Base-by-base conservation (phyloP, 2,329 filamentous ascomycete genomes). In the Ophiostoma tasmaniense region DNA sequence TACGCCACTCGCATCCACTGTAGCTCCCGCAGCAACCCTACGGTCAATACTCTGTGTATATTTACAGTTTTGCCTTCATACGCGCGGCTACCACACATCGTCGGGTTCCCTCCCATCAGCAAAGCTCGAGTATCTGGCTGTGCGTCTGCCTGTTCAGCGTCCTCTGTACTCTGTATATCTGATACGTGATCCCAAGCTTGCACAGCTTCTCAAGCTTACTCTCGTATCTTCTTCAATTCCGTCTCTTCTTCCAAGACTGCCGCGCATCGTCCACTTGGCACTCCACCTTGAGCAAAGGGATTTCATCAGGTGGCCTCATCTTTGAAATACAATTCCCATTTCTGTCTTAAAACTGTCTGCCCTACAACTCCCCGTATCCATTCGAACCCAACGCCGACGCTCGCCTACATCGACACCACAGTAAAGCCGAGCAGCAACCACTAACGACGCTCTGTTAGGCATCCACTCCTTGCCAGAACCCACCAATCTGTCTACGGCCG, bases 401-500 rank as follows among this genome's bases (percentile, higher is more conserved):
- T 33, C 28, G 14, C 28, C 59, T 17, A 35, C 59, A 22, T 62
- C 30, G 59, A 37, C 17, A 13, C 11, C 33, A 30, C 22, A 61
- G n/a, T 55, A 14, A 61, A 61, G 55, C 55, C 55, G 55, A 61
- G 13, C 55, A 30, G 55, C 25, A 61, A 55, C 30, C 61, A 64
- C 30, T 37, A 64, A 37, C 17, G 33, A 22, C 61, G 25, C 28
- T 28, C 55, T 30, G 39, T 59, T 64, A 69, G 68, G 65, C 68
- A 67, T 42, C 68, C 68, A 69, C 68, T 42, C 65, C 33, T 33
- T 30, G 39, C 64, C 22, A 45, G 37, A 65, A 65, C 33, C 64
- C 64, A 65, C 64, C 64, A 65, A 65, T 65, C 64, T 39, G 10
- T 39, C 37, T 39, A 39, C 37, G 22, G 64, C 37, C 64, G 33